Percentiles rank a stretch among this genome's conserved stretches.
Conservation (phyloP, 2,329 filamentous ascomycete species). For the Fusarium pininemorale region DNA sequence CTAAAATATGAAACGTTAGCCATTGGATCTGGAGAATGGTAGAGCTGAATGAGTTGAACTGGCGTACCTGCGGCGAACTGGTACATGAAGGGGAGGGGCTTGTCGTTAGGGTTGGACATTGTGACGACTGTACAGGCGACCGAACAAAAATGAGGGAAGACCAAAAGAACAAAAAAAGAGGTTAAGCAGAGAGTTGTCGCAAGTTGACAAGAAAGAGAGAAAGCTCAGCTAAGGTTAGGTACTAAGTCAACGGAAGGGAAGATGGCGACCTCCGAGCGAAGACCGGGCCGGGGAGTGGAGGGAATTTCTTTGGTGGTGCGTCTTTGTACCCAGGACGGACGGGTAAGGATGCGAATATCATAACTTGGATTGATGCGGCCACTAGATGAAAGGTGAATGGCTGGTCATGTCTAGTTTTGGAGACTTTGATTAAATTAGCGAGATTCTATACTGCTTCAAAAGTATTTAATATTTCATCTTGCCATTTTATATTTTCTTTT, state of each 20-base stretch:
- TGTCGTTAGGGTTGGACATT: slow-evolving; percentile 57
- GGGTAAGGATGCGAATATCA: background rate
- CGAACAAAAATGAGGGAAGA: background rate
- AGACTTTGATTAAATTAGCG: background rate
- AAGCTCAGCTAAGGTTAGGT: background rate
- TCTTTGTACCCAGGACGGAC: background rate
- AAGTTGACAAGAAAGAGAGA: slow-evolving; percentile 10
- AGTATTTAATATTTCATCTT: background rate
- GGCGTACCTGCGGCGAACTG: slow-evolving; percentile 88
- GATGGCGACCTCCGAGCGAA: slow-evolving; percentile 42
- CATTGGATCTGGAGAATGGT: slow-evolving; percentile 12
- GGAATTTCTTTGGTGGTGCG: slow-evolving; percentile 43
- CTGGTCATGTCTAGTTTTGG: background rate
- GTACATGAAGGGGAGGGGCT: slow-evolving; percentile 91
- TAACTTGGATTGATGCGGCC: slow-evolving; percentile 1
- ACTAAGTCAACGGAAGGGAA: slow-evolving; percentile 15
- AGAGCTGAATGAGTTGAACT: slow-evolving; percentile 5
- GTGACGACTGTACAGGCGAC: slow-evolving; percentile 23
- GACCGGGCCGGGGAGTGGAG: slow-evolving; percentile 41
- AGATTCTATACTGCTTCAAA: background rate
- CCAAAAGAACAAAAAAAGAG: slow-evolving; percentile 10
- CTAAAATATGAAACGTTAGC: slow-evolving; percentile 53
- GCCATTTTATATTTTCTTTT: background rate
- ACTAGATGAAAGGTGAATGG: background rate
- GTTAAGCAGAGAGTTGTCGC: slow-evolving; percentile 23